A percentile compares a stretch with the other conserved stretches of the same genome.
Conservation (phyloP, 208 protist species). For the Trypanosoma caninum region DNA sequence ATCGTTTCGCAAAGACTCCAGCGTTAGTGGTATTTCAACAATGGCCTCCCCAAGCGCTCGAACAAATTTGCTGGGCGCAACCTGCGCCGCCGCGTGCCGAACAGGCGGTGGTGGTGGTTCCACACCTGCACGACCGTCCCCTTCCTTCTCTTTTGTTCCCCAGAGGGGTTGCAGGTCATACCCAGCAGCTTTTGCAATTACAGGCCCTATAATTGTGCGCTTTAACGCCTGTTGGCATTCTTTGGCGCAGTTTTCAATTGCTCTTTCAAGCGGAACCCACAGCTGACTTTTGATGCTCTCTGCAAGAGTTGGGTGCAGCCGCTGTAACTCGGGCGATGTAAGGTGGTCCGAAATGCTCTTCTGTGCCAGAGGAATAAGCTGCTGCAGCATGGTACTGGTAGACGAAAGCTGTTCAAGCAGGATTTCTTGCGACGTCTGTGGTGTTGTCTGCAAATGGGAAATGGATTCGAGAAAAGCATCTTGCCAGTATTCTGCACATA, state of each 20-base stretch:
- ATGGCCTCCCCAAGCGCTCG: constrained; percentile 74
- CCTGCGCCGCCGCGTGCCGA: constrained; percentile 30
- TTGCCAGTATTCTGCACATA: constrained; percentile 41
- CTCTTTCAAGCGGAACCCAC: constrained; percentile 38
- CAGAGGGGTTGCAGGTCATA: constrained; percentile 47
- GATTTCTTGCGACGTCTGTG: constrained; percentile 1
- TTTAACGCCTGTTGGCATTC: constrained; percentile 30
- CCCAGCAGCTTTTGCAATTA: constrained; percentile 29
- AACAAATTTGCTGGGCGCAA: constrained; percentile 46
- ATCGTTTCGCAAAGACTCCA: constrained; percentile 49
- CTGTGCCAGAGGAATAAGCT: constrained; percentile 27
- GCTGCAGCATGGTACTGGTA: constrained; percentile 19
- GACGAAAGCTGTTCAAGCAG: constrained; percentile 27
- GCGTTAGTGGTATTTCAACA: constrained; percentile 72
- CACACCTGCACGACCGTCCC: background rate
- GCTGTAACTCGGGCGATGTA: constrained; percentile 23
- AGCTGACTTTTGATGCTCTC: constrained; percentile 25
- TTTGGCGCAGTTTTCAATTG: constrained; percentile 27
- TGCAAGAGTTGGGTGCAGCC: constrained; percentile 32
- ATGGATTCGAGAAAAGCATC: constrained; percentile 28
- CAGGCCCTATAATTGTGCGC: constrained; percentile 35
- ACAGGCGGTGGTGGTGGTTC: constrained; percentile 1
- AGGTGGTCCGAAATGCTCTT: constrained; percentile 41
- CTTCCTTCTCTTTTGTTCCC: constrained; percentile 12
- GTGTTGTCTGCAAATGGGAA: constrained; percentile 10